These are phyloP conservation scores for Plantago elongata DNA, from an alignment of 257 asterid species.

Conservation along the genomic window DNA sequence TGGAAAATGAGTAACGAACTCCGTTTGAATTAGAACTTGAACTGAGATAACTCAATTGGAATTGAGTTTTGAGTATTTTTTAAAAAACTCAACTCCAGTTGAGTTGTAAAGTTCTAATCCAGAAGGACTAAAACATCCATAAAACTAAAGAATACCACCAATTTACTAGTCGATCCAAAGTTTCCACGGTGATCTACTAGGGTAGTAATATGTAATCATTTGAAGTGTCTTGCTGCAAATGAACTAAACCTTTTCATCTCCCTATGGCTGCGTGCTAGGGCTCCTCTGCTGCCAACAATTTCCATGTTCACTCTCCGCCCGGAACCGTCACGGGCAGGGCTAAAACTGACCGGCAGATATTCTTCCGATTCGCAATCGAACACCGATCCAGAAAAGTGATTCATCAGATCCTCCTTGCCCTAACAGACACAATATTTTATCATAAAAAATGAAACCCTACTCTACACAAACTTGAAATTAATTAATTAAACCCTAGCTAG, in stretches of 20 bases:
- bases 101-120: neutral
- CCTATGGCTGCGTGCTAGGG: slow-evolving; percentile 2
- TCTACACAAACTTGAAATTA: neutral
- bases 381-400: slow-evolving; percentile 22
- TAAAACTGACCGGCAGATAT: slow-evolving; percentile 43
- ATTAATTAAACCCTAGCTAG: too few species aligned
- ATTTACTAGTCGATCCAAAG: too few species aligned
- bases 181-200: too few species aligned
- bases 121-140: neutral
- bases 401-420: slow-evolving; percentile 53
- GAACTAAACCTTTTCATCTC: neutral
- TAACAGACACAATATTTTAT: slow-evolving; percentile 10
- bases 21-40: too few species aligned
- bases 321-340: slow-evolving; percentile 60
- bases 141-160: neutral
- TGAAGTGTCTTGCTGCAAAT: slow-evolving; percentile 8
- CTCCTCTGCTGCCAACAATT: slow-evolving; percentile 31
- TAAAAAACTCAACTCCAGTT: neutral
- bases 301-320: slow-evolving; percentile 28
- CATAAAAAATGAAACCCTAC: neutral
- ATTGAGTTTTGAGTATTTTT: too few species aligned
- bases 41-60: slow-evolving; percentile 2
- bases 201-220: neutral
- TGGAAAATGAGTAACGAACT: slow-evolving; percentile 19
- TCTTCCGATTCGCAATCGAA: slow-evolving; percentile 51